These are phyloP conservation scores for Calycina marina DNA, from an alignment of 2,329 filamentous ascomycete species.

Conservation along the genomic window DNA sequence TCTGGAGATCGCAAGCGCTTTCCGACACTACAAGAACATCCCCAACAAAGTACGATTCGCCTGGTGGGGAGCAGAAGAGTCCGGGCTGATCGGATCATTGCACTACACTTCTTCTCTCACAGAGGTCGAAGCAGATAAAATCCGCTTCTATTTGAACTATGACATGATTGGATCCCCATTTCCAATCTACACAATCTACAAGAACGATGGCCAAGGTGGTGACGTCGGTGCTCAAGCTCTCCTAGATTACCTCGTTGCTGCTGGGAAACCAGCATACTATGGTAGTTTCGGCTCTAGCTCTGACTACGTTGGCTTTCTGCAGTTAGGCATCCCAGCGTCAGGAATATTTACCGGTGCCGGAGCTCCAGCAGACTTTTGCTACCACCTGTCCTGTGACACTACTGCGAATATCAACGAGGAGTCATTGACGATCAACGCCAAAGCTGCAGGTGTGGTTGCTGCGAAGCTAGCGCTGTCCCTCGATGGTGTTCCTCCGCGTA, in stretches of 20 bases:
- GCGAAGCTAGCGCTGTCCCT: not conserved
- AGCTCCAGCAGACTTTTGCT: not conserved
- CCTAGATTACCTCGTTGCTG: conserved; percentile 28
- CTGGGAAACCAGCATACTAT: conserved; percentile 31
- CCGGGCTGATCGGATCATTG: conserved; percentile 43
- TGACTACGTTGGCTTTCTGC: conserved; percentile 45
- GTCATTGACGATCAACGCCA: not conserved
- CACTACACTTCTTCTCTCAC: conserved; percentile 37
- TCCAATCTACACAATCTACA: conserved; percentile 35
- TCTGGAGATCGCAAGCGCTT: conserved; percentile 41
- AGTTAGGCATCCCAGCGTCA: conserved; percentile 37
- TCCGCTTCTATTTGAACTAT: conserved; percentile 45
- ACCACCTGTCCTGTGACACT: not conserved
- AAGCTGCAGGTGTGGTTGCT: not conserved
- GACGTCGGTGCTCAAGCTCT: not conserved
- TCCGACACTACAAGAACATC: conserved; percentile 24
- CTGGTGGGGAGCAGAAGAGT: conserved; percentile 51
- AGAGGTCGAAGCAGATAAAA: conserved; percentile 35
- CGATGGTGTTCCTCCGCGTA: not conserved
- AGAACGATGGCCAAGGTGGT: conserved; percentile 35
- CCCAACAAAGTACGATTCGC: conserved; percentile 47
- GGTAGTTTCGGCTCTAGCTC: conserved; percentile 36
- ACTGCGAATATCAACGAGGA: not conserved
- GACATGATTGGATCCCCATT: conserved; percentile 44
- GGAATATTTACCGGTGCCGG: conserved; percentile 43